phyloP scores from a whole-genome alignment of 768 basidiomycete genomes.

The Tricholoma hemisulphureum region DNA sequence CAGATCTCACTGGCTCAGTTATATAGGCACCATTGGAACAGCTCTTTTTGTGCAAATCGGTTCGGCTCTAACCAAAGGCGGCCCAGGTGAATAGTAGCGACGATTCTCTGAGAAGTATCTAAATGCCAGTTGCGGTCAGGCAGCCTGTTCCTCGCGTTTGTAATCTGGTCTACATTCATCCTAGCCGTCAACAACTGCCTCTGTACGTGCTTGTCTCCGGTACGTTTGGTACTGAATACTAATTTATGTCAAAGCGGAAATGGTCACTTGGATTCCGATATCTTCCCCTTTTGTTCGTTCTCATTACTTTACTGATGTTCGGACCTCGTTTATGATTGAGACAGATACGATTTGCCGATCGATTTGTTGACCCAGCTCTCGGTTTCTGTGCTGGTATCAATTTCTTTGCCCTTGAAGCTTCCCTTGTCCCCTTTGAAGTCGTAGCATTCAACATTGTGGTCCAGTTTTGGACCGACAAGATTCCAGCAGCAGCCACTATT shows the following conservation, averaged over 20 bases:
- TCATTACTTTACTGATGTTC: background rate
- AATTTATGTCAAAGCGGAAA: conserved; percentile 55
- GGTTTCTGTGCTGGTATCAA: conserved; percentile 57
- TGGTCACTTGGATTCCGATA: conserved; percentile 81
- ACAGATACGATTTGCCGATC: conserved; percentile 58
- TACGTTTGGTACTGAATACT: background rate
- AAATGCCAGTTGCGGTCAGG: conserved; percentile 25
- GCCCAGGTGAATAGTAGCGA: conserved; percentile 51
- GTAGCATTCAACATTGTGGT: conserved; percentile 54
- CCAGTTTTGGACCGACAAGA: conserved; percentile 52
- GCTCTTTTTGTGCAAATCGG: conserved; percentile 78
- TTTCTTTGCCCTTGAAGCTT: conserved; percentile 53
- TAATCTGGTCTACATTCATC: conserved; percentile 49
- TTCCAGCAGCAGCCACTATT: conserved; percentile 46
- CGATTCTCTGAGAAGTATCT: conserved; percentile 32
- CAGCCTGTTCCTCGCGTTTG: conserved; percentile 50
- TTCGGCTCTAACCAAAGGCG: conserved; percentile 53
- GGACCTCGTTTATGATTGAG: background rate
- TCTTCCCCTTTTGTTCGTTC: conserved; percentile 66
- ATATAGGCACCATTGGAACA: conserved; percentile 68
- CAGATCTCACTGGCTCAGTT: conserved; percentile 3
- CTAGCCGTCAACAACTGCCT: conserved; percentile 49
- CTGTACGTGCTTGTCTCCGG: conserved; percentile 24
- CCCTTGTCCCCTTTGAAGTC: conserved; percentile 48
- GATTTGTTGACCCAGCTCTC: conserved; percentile 56